phyloP scores from a whole-genome alignment of 306 rosid species.

The Senna siamea region DNA sequence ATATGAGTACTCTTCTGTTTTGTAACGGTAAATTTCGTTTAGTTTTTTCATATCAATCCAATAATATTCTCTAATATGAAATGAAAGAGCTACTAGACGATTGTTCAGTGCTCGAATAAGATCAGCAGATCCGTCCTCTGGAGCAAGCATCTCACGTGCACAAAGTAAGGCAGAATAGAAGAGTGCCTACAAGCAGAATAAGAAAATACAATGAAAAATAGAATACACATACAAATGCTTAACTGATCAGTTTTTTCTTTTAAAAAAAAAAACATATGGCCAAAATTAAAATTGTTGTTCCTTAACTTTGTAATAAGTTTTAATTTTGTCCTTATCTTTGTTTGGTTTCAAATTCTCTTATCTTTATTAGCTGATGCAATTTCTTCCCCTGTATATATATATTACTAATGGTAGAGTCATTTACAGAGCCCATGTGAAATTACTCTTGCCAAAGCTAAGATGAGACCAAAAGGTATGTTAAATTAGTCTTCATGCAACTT shows the following conservation, averaged over 20 bases:
- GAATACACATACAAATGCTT: neutral
- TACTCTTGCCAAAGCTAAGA: too few species aligned
- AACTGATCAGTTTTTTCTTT: slow-evolving; percentile 23
- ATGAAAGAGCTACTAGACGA: slow-evolving; percentile 83
- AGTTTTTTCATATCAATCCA: slow-evolving; percentile 78
- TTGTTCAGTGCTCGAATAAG: slow-evolving; percentile 78
- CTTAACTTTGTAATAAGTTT: too few species aligned
- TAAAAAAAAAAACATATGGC: neutral
- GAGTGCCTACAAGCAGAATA: slow-evolving; percentile 60
- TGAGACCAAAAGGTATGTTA: too few species aligned
- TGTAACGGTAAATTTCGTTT: slow-evolving; percentile 87
- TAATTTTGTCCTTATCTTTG: too few species aligned
- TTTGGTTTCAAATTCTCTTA: too few species aligned
- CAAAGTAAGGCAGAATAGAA: slow-evolving; percentile 81
- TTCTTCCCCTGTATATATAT: too few species aligned
- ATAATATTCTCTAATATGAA: slow-evolving; percentile 84
- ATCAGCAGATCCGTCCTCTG: slow-evolving; percentile 81
- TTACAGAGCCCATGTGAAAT: too few species aligned
- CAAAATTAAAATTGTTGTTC: too few species aligned
- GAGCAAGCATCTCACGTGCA: slow-evolving; percentile 87
- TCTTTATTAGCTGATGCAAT: too few species aligned
- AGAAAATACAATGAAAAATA: slow-evolving; percentile 22
- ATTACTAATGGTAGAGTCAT: too few species aligned
- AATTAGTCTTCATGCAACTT: too few species aligned
- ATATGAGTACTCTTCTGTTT: slow-evolving; percentile 85